Evolutionary conservation across 2,329 filamentous ascomycete genomes (phyloP).

Genomic region (Aspergillus brasiliensis): DNA sequence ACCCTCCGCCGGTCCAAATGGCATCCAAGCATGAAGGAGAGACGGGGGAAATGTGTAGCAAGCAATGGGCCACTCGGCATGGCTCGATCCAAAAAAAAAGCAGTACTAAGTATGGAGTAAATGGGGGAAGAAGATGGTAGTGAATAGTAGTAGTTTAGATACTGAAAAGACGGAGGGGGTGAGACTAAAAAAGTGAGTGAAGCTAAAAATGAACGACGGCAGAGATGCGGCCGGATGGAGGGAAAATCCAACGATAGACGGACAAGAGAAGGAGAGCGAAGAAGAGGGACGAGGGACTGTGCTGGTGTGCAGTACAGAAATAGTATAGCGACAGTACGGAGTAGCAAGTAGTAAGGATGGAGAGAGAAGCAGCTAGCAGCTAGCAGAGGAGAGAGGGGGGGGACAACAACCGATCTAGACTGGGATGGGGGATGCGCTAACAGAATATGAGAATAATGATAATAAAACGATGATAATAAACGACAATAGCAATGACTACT

Average conservation of each 20-base stretch:
- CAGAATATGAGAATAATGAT: neutral
- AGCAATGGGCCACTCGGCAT: conserved; percentile 4
- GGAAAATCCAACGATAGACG: neutral
- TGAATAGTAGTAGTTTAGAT: neutral
- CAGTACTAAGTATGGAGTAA: neutral
- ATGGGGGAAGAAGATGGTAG: neutral
- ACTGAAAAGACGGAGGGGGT: neutral
- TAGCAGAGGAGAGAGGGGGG: neutral
- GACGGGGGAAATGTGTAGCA: neutral
- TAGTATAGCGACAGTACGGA: neutral
- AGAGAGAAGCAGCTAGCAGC: neutral
- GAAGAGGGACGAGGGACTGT: neutral
- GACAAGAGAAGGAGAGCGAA: neutral
- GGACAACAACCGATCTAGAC: neutral
- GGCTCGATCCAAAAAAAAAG: neutral
- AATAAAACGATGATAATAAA: too few species aligned
- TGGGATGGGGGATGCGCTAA: neutral
- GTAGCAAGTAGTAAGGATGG: neutral
- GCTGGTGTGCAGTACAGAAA: neutral
- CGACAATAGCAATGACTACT: too few species aligned
- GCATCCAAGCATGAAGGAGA: conserved; percentile 12
- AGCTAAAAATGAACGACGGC: neutral
- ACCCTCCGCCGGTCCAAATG: conserved; percentile 10
- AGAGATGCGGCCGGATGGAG: neutral
- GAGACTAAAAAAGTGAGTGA: neutral